Evolutionary conservation across 2,329 filamentous ascomycete species (phyloP), one percentile per base, ranked within the genome.

Genomic region (Aspergillus sp.): DNA sequence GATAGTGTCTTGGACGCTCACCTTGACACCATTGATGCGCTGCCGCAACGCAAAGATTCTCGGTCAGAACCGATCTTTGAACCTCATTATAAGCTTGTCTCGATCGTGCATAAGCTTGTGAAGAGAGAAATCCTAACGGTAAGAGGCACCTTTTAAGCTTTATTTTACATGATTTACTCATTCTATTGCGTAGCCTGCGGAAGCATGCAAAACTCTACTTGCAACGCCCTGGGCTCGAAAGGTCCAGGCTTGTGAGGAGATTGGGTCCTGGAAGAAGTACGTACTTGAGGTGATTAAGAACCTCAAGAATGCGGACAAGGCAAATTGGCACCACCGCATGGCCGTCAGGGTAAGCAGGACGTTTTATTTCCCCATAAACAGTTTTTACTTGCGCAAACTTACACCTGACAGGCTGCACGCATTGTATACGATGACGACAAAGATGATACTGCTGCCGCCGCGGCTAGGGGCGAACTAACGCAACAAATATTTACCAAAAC

Each of bases 321-420:
- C 90, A 0, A 93, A 95, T 67, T 97, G 93, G 93, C 93, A 97
- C 69, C 93, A 97, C 72, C 89, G 93, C 19, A 92, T 97, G 77
- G 90, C 91, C 53, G 87, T 89, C 68, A 86, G 92, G 23, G 87
- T 90, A 67, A 81, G 67, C 58, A 35, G 15, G 15, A 11, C 11
- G 21, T 8, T 19, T 12, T 1, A 15, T 6, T 37, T 5, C 21
- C 19, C 35, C 43, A 35, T n/a, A 12, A 33, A 33, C 19, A 41
- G 39, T 23, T 15, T 24, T 46, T 17, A 48, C n/a, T 80, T 52
- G 39, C 11, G 15, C n/a, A 11, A 31, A 71, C 75, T 39, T 70
- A 73, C 44, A 45, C 62, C 40, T 57, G 56, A n/a, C 69, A 81
- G 68, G 73, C 84, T 61, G 86, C 86, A 6, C 82, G 83, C 62